phyloP scores from a whole-genome alignment of 1,284 basidiomycete genomes.

The Calocybe gambosa region DNA sequence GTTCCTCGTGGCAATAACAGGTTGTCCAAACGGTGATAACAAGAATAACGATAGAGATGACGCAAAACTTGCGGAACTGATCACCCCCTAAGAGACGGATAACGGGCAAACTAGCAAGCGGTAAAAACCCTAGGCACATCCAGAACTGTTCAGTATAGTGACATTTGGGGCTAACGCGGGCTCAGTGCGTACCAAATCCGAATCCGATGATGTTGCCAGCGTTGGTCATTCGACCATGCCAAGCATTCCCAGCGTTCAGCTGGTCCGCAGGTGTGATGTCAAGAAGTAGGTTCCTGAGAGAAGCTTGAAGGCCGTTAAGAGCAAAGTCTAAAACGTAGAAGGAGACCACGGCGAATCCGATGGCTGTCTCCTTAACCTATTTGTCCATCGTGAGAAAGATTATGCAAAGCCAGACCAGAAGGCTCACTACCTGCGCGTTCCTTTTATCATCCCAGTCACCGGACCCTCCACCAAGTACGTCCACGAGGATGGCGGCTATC shows the following conservation, averaged over 20 bases:
- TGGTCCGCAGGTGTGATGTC: constrained; percentile 86
- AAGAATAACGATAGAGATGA: constrained; percentile 79
- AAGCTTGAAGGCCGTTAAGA: constrained; percentile 91
- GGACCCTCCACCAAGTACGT: constrained; percentile 68
- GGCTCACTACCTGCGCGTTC: constrained; percentile 44
- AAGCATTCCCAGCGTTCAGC: constrained; percentile 91
- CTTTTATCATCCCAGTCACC: constrained; percentile 89
- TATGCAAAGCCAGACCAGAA: neutral
- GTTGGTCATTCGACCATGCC: constrained; percentile 94
- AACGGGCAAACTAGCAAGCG: constrained; percentile 70
- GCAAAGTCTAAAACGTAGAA: constrained; percentile 96
- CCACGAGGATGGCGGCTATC: constrained; percentile 71
- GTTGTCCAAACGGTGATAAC: constrained; percentile 83
- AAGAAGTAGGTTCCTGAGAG: constrained; percentile 84
- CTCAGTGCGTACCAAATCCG: constrained; percentile 61
- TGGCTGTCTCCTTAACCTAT: constrained; percentile 67
- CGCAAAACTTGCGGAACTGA: constrained; percentile 95
- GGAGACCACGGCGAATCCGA: constrained; percentile 81
- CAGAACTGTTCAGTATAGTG: constrained; percentile 4
- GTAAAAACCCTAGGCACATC: constrained; percentile 63
- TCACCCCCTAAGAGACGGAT: constrained; percentile 82
- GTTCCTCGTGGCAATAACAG: constrained; percentile 76
- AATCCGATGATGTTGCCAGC: constrained; percentile 93
- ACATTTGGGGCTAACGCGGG: neutral
- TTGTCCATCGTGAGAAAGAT: neutral